Percentiles rank a stretch among this genome's conserved stretches.
Evolutionary conservation across 768 basidiomycete species (phyloP).

Genomic region (Leucocoprinus leucothites): DNA sequence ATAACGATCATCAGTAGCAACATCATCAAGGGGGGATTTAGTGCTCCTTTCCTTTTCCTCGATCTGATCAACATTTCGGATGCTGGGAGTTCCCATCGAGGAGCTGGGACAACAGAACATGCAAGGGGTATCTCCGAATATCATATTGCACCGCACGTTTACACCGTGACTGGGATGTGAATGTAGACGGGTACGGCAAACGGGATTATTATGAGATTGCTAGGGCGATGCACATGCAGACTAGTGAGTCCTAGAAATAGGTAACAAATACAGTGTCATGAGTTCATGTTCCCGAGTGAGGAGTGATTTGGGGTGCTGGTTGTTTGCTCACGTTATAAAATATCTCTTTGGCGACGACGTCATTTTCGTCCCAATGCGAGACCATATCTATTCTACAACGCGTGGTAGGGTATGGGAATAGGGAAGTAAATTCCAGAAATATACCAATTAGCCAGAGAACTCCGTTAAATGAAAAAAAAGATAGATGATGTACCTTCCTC

Average conservation of each 20-base stretch:
- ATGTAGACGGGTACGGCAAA: neutral
- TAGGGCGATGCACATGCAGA: slow-evolving; percentile 49
- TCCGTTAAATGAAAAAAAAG: slow-evolving; percentile 5
- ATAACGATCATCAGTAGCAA: neutral
- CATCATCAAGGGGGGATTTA: slow-evolving; percentile 7
- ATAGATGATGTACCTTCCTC: slow-evolving; percentile 59
- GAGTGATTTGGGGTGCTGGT: neutral
- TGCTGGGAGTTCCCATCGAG: slow-evolving; percentile 3
- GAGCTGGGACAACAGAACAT: neutral
- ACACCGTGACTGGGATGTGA: neutral
- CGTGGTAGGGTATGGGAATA: slow-evolving; percentile 5
- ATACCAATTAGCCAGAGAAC: slow-evolving; percentile 1
- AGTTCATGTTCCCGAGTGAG: slow-evolving; percentile 9
- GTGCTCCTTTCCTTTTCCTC: neutral
- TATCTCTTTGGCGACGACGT: slow-evolving; percentile 74
- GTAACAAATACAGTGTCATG: slow-evolving; percentile 12
- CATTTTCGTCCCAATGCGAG: slow-evolving; percentile 88
- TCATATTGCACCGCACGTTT: neutral
- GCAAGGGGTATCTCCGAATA: slow-evolving; percentile 15
- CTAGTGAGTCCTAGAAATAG: slow-evolving; percentile 56
- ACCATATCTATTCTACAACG: slow-evolving; percentile 69
- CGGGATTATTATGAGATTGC: slow-evolving; percentile 30
- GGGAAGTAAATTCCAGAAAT: neutral
- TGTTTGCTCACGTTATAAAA: slow-evolving; percentile 63
- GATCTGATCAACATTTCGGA: slow-evolving; percentile 7